Conservation (phyloP, 306 rosid genomes). For the Sesbania bispinosa region DNA sequence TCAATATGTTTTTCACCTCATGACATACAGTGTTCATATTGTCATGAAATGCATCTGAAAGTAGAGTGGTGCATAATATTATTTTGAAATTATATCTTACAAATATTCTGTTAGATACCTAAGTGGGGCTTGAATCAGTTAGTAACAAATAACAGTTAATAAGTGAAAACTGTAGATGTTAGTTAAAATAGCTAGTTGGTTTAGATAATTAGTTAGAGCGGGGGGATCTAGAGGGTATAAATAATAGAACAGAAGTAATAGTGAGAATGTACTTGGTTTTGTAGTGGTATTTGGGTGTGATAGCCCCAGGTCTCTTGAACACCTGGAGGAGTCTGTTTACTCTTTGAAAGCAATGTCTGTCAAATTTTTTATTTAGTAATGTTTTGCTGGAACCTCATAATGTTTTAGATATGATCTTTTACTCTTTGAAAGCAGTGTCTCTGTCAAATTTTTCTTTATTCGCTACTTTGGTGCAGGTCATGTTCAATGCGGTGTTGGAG, state of each 20-base stretch:
- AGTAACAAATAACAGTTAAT: too few species aligned
- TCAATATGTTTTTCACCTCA: too few species aligned
- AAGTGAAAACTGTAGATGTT: not conserved
- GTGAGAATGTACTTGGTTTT: not conserved
- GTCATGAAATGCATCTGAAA: too few species aligned
- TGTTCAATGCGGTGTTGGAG: constrained; percentile 94
- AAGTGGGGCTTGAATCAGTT: too few species aligned
- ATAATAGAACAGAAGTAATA: not conserved
- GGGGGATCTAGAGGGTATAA: not conserved
- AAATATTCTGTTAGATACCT: too few species aligned
- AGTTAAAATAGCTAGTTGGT: not conserved
- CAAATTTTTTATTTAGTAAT: not conserved
- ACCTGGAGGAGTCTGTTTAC: not conserved
- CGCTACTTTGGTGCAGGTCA: constrained; percentile 41
- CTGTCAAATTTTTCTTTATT: not conserved
- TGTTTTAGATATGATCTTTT: not conserved
- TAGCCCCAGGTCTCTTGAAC: not conserved
- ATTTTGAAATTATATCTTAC: too few species aligned
- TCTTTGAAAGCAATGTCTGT: too few species aligned
- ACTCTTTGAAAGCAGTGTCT: not conserved
- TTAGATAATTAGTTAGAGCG: not conserved
- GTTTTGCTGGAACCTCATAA: not conserved
- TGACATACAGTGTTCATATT: too few species aligned
- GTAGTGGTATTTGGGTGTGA: not conserved
- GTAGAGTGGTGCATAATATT: too few species aligned